A percentile compares a stretch with the other conserved stretches of the same genome.
phyloP scores from a whole-genome alignment of 345 rosid genomes.

The Erysimum cheiranthoides region DNA sequence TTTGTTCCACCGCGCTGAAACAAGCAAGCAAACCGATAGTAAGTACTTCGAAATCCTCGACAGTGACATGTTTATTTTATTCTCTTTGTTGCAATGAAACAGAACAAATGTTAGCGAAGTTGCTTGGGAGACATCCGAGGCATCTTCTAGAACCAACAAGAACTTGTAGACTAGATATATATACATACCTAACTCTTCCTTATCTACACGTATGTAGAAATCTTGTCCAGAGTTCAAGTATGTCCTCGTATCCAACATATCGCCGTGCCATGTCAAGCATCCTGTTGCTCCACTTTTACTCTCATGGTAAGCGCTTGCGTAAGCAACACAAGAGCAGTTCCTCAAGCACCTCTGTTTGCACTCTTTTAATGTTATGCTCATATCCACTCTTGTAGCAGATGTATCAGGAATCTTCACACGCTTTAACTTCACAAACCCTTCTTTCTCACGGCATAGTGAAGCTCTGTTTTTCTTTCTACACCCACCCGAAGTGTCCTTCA shows the following conservation, averaged over 20 bases:
- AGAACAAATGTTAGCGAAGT: background rate
- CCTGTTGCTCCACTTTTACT: conserved; percentile 46
- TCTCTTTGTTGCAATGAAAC: background rate
- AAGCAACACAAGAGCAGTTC: conserved; percentile 65
- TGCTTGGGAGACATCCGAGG: no score
- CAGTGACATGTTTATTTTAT: background rate
- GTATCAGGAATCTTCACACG: conserved; percentile 60
- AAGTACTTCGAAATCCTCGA: background rate
- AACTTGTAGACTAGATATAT: conserved; percentile 2
- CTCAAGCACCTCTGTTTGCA: conserved; percentile 51
- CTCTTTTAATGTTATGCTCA: conserved; percentile 47
- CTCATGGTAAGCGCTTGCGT: conserved; percentile 51
- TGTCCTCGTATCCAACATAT: conserved; percentile 51
- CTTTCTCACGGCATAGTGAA: conserved; percentile 42
- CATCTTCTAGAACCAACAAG: no score
- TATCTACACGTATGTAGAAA: conserved; percentile 54
- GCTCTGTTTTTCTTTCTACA: conserved; percentile 48
- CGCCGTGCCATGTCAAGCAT: conserved; percentile 60
- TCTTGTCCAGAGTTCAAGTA: conserved; percentile 53
- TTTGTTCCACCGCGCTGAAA: conserved; percentile 44
- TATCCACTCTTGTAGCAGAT: conserved; percentile 41
- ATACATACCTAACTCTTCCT: conserved; percentile 53
- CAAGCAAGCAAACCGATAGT: background rate
- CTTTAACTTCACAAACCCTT: conserved; percentile 58
- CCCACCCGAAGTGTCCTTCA: conserved; percentile 57